Evolutionary conservation across 2,329 filamentous ascomycete genomes (phyloP), one percentile per base, ranked within the genome.

Genomic region (Aspergillus ustus): DNA sequence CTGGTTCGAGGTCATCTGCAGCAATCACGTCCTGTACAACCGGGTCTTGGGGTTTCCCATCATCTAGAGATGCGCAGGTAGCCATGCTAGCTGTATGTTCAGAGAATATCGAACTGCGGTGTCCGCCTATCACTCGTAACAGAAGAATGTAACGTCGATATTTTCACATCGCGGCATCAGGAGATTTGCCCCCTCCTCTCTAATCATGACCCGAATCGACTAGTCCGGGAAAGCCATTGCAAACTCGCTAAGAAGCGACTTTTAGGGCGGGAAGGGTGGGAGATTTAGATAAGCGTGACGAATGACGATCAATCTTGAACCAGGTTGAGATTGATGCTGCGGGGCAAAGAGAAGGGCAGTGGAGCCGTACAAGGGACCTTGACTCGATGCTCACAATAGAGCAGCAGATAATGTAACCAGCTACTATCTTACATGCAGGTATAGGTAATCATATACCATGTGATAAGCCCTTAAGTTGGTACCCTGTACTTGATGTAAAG

Each of bases 31-130:
- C 49, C 20, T 49, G 59, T 11, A 62, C 37, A 17, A 51, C 28
- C 3, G 20, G 52, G 28, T 55, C 45, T 5, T 56, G 52, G 22
- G 40, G n/a, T n/a, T 60, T 60, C n/a, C 28, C 51, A 48, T 52
- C 52, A n/a, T 52, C 37, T 4, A 6, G 44, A 44, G 58, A 44
- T 40, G n/a, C 13, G 34, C 20, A 19, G n/a, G 25, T 19, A 54
- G 51, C 50, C 58, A 60, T 60, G 8, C 20, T 29, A 37, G 44
- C 8, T 28, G 20, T 17, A 31, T 28, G 17, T 20, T 31, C 8
- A 40, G 34, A 11, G 29, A 40, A 43, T 28, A 4, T 20, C 25
- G 25, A 37, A 29, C 28, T 49, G 17, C 13, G 44, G n/a, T 9
- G 13, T 40, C 54, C 37, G 34, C 11, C 34, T 40, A 15, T 11